phyloP scores from a whole-genome alignment of 768 basidiomycete genomes.

The Termitomyces sp. region DNA sequence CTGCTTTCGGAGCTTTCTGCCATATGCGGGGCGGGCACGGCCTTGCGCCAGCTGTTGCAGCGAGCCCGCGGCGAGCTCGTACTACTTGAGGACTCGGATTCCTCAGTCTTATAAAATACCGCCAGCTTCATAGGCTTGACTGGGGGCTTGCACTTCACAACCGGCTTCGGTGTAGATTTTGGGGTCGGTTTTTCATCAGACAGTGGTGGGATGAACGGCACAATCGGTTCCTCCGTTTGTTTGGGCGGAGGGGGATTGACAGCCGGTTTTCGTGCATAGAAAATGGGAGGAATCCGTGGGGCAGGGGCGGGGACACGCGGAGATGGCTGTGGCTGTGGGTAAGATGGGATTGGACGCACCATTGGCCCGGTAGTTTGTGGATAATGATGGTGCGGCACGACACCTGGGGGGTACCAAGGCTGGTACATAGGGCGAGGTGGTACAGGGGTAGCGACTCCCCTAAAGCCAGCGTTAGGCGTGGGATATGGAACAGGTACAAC shows the following conservation, averaged over 20 bases:
- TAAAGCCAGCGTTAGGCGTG: not conserved
- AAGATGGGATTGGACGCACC: not conserved
- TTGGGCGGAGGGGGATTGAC: not conserved
- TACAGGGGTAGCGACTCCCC: not conserved
- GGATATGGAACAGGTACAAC: not conserved
- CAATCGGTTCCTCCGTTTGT: not conserved
- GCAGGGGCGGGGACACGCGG: not conserved
- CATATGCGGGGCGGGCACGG: not conserved
- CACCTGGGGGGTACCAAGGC: constrained; percentile 2
- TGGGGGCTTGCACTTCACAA: not conserved
- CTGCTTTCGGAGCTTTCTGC: not conserved
- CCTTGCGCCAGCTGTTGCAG: not conserved
- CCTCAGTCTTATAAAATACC: not conserved
- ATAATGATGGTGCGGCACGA: not conserved
- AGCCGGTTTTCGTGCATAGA: not conserved
- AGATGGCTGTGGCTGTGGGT: not conserved
- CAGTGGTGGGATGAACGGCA: constrained; percentile 4
- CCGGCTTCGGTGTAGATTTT: not conserved
- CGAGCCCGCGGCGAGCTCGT: not conserved
- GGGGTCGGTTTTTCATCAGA: not conserved
- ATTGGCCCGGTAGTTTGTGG: not conserved
- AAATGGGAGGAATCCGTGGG: not conserved
- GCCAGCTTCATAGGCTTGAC: not conserved
- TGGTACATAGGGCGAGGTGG: not conserved
- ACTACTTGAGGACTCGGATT: too few species aligned